These are phyloP conservation scores for Fraxinus greggii DNA, from an alignment of 305 asterid genomes.

Conservation along the genomic window DNA sequence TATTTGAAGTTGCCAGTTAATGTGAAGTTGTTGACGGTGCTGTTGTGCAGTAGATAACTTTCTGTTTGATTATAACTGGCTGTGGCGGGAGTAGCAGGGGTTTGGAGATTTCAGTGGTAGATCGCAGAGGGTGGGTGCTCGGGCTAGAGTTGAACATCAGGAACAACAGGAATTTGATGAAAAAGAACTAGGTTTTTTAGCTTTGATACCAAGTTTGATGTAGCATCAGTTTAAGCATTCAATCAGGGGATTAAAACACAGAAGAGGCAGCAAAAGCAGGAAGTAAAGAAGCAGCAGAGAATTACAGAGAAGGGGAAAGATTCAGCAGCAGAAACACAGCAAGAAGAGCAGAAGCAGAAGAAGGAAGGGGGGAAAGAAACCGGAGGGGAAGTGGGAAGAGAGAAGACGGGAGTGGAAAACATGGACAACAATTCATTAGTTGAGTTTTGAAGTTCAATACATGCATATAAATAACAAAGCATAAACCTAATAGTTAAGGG, in stretches of 20 bases:
- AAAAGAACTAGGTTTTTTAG: not conserved
- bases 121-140: not conserved
- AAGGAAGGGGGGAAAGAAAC: not conserved
- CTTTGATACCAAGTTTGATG: not conserved
- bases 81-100: not conserved
- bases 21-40: not conserved
- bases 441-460: not conserved
- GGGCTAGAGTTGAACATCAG: not conserved
- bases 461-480: not conserved
- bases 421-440: not conserved
- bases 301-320: not conserved
- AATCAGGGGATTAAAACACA: not conserved
- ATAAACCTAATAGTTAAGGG: not conserved
- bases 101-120: not conserved
- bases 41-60: not conserved
- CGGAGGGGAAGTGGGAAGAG: not conserved
- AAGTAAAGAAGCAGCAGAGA: not conserved
- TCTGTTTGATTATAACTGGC: not conserved
- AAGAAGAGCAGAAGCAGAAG: not conserved
- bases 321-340: not conserved
- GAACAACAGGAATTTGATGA: not conserved
- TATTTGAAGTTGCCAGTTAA: not conserved
- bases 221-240: not conserved
- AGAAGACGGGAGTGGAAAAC: not conserved
- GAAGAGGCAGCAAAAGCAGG: not conserved